These are phyloP conservation scores for Boletus rubropictus DNA, from an alignment of 768 basidiomycete genomes.

Conservation along the genomic window DNA sequence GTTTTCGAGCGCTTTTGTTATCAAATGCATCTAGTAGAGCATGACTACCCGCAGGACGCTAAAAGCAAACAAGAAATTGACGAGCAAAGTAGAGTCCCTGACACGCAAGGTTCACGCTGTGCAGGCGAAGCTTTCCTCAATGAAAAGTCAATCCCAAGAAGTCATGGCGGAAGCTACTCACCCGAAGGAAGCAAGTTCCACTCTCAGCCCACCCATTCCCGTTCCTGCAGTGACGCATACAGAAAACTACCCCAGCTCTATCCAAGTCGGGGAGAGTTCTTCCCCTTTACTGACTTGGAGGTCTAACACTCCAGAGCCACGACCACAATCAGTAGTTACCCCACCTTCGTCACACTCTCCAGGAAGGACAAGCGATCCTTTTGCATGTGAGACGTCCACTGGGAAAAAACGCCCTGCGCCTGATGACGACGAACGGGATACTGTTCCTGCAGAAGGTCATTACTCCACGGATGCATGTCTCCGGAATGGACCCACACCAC, in stretches of 20 bases:
- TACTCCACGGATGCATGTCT: slow-evolving; percentile 33
- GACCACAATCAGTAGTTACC: slow-evolving; percentile 4
- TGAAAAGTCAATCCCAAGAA: slow-evolving; percentile 38
- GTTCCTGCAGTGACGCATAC: slow-evolving; percentile 4
- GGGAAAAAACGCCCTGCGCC: slow-evolving; percentile 73
- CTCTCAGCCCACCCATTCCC: slow-evolving; percentile 12
- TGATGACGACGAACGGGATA: slow-evolving; percentile 65
- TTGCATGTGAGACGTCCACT: slow-evolving; percentile 34
- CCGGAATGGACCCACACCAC: slow-evolving; percentile 47
- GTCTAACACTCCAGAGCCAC: slow-evolving; percentile 52
- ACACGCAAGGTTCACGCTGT: slow-evolving; percentile 68
- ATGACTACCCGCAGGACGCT: slow-evolving; percentile 46
- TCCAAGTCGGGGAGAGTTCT: slow-evolving; percentile 31
- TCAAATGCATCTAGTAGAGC: slow-evolving; percentile 1
- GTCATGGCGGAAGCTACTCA: slow-evolving; percentile 6
- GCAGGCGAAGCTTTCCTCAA: slow-evolving; percentile 57
- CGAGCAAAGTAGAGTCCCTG: slow-evolving; percentile 61
- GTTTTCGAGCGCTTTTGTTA: slow-evolving; percentile 1
- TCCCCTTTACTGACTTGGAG: slow-evolving; percentile 39
- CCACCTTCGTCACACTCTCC: slow-evolving; percentile 44
- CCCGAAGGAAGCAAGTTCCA: slow-evolving; percentile 4
- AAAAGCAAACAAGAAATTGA: slow-evolving; percentile 76
- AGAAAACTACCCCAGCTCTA: slow-evolving; percentile 5
- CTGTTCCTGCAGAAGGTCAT: slow-evolving; percentile 65
- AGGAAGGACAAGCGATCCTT: slow-evolving; percentile 31